Evolutionary conservation across 352 stramenopile species (phyloP).

Genomic region (Saprolegnia parasitica): DNA sequence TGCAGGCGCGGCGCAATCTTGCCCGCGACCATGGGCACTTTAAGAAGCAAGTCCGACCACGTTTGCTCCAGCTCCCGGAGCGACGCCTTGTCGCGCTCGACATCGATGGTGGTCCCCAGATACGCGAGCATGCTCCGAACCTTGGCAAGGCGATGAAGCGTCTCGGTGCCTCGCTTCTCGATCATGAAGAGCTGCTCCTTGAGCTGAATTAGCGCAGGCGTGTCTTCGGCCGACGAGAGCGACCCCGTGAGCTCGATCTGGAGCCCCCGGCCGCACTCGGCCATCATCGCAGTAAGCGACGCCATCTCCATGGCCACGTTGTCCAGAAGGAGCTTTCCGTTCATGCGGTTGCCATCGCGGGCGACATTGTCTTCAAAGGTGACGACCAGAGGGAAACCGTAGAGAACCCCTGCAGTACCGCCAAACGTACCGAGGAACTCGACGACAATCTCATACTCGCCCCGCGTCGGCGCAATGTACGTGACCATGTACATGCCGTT

Average conservation of each 20-base stretch:
- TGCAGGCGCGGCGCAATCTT: slow-evolving; percentile 63
- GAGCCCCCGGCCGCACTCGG: slow-evolving; percentile 64
- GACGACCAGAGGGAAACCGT: slow-evolving; percentile 86
- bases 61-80: slow-evolving; percentile 46
- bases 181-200: slow-evolving; percentile 79
- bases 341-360: slow-evolving; percentile 77
- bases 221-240: slow-evolving; percentile 50
- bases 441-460: slow-evolving; percentile 83
- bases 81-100: slow-evolving; percentile 45
- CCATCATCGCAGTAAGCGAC: slow-evolving; percentile 48
- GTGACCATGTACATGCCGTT: slow-evolving; percentile 94
- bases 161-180: slow-evolving; percentile 64
- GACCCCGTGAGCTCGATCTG: slow-evolving; percentile 63
- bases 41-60: slow-evolving; percentile 60
- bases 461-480: slow-evolving; percentile 77
- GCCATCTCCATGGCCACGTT: slow-evolving; percentile 65
- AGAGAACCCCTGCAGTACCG: slow-evolving; percentile 78
- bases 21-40: slow-evolving; percentile 55
- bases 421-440: slow-evolving; percentile 92
- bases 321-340: slow-evolving; percentile 71
- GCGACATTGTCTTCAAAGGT: slow-evolving; percentile 75
- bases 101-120: slow-evolving; percentile 49
- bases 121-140: slow-evolving; percentile 61
- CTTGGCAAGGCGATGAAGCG: slow-evolving; percentile 58
- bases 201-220: slow-evolving; percentile 55